These are phyloP conservation scores for Cyanidiococcus yangmingshanensis DNA, from an alignment of 23 red algal species.

Conservation along the genomic window DNA sequence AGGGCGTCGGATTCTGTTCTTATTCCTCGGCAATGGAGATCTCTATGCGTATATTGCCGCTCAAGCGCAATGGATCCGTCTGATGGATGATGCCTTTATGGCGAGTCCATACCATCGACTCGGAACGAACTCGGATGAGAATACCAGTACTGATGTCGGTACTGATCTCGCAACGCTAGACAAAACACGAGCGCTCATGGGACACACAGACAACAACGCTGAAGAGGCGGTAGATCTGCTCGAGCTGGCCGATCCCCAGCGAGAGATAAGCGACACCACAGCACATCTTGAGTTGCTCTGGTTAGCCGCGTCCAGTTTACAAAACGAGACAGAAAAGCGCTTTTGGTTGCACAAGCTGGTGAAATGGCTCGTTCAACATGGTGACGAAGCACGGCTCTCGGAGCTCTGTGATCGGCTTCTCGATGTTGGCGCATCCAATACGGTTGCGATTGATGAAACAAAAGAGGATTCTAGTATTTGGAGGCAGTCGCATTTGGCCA, in stretches of 20 bases:
- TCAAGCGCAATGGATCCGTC: not conserved
- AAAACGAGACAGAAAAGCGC: constrained; percentile 38
- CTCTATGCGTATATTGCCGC: not conserved
- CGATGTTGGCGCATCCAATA: constrained; percentile 12
- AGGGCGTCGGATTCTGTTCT: not conserved
- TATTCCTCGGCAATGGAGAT: not conserved
- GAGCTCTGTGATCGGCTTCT: constrained; percentile 54
- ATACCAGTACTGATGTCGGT: not conserved
- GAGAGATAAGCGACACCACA: constrained; percentile 31
- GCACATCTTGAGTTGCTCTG: constrained; percentile 63
- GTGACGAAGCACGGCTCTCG: constrained; percentile 41
- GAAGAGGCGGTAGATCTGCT: constrained; percentile 12
- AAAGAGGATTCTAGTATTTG: constrained; percentile 22
- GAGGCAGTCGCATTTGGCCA: constrained; percentile 31
- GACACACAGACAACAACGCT: not conserved
- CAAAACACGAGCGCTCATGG: no score
- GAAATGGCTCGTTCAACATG: constrained; percentile 35
- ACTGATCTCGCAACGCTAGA: not conserved
- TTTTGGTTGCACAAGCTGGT: constrained; percentile 61
- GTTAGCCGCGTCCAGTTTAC: constrained; percentile 31
- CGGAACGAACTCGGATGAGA: no score
- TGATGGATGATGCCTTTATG: not conserved
- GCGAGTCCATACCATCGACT: not conserved
- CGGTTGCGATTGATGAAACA: not conserved
- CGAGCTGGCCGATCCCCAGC: constrained; percentile 41